Conservation (phyloP, 345 rosid species). For the Cardamine occulta region DNA sequence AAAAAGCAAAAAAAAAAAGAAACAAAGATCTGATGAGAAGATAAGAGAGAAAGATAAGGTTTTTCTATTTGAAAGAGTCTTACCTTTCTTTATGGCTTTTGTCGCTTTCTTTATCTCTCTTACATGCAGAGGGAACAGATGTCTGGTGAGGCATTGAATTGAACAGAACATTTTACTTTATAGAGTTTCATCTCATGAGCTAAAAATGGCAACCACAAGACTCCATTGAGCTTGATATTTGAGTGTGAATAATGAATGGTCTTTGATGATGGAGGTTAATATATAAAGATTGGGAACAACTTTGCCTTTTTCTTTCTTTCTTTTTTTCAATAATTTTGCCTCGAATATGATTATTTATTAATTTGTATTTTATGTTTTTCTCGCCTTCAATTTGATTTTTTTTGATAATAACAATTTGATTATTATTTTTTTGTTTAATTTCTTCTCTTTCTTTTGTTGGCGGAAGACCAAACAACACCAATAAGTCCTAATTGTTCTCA, state of each 20-base stretch:
- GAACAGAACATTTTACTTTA: constrained; percentile 33
- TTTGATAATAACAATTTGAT: neutral
- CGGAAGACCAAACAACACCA: constrained; percentile 30
- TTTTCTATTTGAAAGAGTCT: constrained; percentile 23
- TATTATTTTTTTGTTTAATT: neutral
- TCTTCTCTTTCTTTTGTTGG: constrained; percentile 30
- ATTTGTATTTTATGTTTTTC: neutral
- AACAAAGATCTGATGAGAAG: constrained; percentile 40
- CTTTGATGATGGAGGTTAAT: constrained; percentile 1
- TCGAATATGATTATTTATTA: neutral
- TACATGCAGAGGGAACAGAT: constrained; percentile 44
- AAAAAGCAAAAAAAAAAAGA: neutral
- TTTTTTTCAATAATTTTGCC: neutral
- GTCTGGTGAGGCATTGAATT: constrained; percentile 38
- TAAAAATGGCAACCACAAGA: constrained; percentile 35
- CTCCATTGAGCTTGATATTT: constrained; percentile 17
- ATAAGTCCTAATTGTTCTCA: constrained; percentile 18
- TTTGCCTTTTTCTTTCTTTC: neutral
- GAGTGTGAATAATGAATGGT: constrained; percentile 30
- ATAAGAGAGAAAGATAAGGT: constrained; percentile 38
- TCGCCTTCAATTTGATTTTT: neutral
- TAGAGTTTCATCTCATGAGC: constrained; percentile 18
- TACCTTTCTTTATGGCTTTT: constrained; percentile 44
- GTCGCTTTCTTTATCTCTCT: constrained; percentile 34
- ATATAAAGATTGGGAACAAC: constrained; percentile 19